Evolutionary conservation across 495 filamentous ascomycete species (phyloP).

Genomic region (Talaromyces thailandensis): DNA sequence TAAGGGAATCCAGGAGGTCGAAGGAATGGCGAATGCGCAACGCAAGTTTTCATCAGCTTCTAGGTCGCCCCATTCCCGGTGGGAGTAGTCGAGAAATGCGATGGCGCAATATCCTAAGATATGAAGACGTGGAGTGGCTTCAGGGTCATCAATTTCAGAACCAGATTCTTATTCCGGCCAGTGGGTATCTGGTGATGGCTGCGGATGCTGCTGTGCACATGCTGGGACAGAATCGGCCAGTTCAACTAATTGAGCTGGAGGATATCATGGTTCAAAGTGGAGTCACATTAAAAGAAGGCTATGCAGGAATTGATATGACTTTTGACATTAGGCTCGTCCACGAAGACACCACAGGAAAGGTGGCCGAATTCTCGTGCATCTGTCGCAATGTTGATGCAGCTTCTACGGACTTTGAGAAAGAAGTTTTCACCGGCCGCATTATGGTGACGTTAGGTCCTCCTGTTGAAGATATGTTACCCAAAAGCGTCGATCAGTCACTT

Average conservation of each 20-base stretch:
- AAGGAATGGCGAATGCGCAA: slow-evolving; percentile 12
- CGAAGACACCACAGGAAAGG: slow-evolving; percentile 7
- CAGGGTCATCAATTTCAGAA: slow-evolving; percentile 24
- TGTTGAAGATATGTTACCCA: neutral
- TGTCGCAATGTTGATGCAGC: neutral
- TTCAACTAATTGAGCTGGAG: slow-evolving; percentile 22
- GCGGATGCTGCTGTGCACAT: slow-evolving; percentile 36
- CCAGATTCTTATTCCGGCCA: slow-evolving; percentile 45
- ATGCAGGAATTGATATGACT: slow-evolving; percentile 33
- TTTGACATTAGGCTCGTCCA: slow-evolving; percentile 21
- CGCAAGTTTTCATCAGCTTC: slow-evolving; percentile 14
- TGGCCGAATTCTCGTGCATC: neutral
- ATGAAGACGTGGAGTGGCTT: slow-evolving; percentile 25
- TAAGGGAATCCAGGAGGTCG: slow-evolving; percentile 34
- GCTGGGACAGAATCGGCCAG: neutral
- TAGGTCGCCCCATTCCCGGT: slow-evolving; percentile 13
- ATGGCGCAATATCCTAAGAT: slow-evolving; percentile 21
- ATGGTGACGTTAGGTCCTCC: neutral
- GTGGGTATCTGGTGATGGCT: slow-evolving; percentile 48
- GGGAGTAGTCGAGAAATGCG: slow-evolving; percentile 8
- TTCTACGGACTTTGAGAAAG: neutral
- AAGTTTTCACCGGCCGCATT: neutral
- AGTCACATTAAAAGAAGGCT: slow-evolving; percentile 41
- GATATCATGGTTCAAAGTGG: slow-evolving; percentile 35
- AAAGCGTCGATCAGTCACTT: neutral